Evolutionary conservation across 192 early-diverging fungal genomes (phyloP), one percentile per base, ranked within the genome.

Genomic region (Polychytrium aggregatum): DNA sequence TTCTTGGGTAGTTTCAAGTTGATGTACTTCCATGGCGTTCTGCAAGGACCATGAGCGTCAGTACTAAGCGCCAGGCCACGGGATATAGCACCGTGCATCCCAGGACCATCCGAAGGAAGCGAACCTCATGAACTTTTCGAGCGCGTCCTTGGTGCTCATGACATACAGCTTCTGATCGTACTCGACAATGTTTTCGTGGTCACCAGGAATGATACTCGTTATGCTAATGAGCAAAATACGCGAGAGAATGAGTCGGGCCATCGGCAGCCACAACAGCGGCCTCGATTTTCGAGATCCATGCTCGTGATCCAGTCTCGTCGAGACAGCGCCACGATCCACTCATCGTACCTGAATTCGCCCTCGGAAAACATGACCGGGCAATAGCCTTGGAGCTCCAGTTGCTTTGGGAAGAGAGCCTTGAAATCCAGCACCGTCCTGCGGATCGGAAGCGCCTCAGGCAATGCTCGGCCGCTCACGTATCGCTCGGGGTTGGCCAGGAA

Each of bases 321-420:
- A 54, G 46, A 24, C 13, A 52, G 16, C 22, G 24, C 13, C 50
- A 26, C 25, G 16, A 47, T 20, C n/a, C n/a, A 34, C 8, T 22
- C n/a, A 10, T 17, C 57, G 3, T 59, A 72, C 72, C 65, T 60
- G 45, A 37, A 44, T 1, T 57, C 53, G 2, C 68, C 67, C 25
- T 74, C 63, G 0, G 36, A 39, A 21, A 57, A 66, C 36, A 68
- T 74, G 1, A 79, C 76, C 16, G 76, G 73, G 47, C 76, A 79
- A 37, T 73, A 79, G 6, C 76, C 76, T 54, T 65, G 59, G n/a
- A 76, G 46, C 46, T 79, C 70, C 7, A 79, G 36, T 18, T 65
- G 56, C 39, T 53, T 57, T 22, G 76, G 76, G 48, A 79, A 79
- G 20, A 62, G 35, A 30, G 50, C 39, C 31, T 68, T 56, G 43